Percentiles rank a stretch among this genome's conserved stretches.
Conservation (phyloP, 257 asterid genomes). For the Solanum phureja region DNA sequence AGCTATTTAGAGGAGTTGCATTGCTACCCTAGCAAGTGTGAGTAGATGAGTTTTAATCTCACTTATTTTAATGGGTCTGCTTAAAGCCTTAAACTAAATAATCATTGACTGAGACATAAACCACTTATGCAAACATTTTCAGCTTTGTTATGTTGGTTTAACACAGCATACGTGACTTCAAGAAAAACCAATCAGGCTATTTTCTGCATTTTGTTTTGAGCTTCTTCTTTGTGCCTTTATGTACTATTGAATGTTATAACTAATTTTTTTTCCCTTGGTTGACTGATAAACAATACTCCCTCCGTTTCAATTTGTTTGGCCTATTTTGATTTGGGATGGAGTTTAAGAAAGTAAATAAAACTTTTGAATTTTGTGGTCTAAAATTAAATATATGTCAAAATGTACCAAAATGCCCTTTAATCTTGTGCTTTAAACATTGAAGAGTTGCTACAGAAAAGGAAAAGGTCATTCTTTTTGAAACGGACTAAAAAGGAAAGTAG, state of each 20-base stretch:
- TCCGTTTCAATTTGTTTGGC: not conserved
- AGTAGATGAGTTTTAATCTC: not conserved
- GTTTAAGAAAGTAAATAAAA: not conserved
- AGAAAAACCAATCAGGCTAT: not conserved
- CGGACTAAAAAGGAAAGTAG: not conserved
- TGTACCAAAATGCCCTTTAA: not conserved
- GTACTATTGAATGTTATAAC: not conserved
- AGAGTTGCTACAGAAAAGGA: not conserved
- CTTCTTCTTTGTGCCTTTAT: not conserved
- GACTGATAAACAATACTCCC: not conserved
- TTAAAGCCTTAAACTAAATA: not conserved
- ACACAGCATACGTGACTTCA: not conserved
- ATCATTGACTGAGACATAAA: not conserved
- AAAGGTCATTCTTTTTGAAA: not conserved
- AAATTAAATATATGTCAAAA: not conserved
- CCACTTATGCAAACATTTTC: not conserved
- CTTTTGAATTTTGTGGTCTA: not conserved
- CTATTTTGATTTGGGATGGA: not conserved
- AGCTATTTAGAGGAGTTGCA: not conserved
- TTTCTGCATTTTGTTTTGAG: not conserved
- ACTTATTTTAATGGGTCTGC: not conserved
- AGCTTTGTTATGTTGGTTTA: not conserved
- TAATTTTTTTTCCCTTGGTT: not conserved
- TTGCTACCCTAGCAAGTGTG: not conserved
- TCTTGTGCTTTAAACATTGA: not conserved